Base-by-base conservation (phyloP, 2,329 filamentous ascomycete species). In the Clonostachys sp. region DNA sequence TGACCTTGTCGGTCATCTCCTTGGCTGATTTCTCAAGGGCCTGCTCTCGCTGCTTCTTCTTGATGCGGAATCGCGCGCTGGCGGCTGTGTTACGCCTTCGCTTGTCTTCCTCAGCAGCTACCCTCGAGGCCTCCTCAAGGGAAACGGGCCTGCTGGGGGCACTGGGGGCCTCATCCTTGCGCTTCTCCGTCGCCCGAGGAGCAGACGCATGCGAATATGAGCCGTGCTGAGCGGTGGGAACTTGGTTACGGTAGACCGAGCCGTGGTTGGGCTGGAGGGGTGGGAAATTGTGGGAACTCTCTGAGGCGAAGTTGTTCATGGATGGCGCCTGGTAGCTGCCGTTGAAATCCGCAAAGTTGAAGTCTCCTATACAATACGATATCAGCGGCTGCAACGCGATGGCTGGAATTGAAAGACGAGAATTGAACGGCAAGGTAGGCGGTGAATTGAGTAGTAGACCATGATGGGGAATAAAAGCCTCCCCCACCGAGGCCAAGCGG, bases 31-130 rank as follows among this genome's bases (percentile, higher is more conserved):
- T 83, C 67, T 92, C 89, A 45, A 95, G 81, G 9, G 88, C 86
- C 66, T 91, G 87, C 73, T 95, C 90, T 45, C 90, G 86, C 71
- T 94, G 89, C 81, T 95, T 95, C 85, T 95, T 95, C 83, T 95
- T 95, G 63, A 94, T 83, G 50, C 90, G 86, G 78, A 95, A 95
- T 44, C 90, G 86, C 16, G 90, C 90, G 55, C 86, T 91, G 47
- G 90, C 90, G 34, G 90, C 90, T 3, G 91, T 95, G 71, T 95
- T 95, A 53, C 90, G 84, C 50, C 89, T 83, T 44, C 90, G 86
- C 72, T 95, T 95, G 65, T 95, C 90, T 68, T 95, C 90, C 66
- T 95, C 90, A 18, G 89, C 89, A 12, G 86, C 86, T 6, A 83
- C 56, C 38, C 87, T 84, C 12, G 86, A 85, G 38, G 81, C 74